Evolutionary conservation across 2,329 filamentous ascomycete species (phyloP), one percentile per base, ranked within the genome.

Genomic region (Trichothecium roseum): DNA sequence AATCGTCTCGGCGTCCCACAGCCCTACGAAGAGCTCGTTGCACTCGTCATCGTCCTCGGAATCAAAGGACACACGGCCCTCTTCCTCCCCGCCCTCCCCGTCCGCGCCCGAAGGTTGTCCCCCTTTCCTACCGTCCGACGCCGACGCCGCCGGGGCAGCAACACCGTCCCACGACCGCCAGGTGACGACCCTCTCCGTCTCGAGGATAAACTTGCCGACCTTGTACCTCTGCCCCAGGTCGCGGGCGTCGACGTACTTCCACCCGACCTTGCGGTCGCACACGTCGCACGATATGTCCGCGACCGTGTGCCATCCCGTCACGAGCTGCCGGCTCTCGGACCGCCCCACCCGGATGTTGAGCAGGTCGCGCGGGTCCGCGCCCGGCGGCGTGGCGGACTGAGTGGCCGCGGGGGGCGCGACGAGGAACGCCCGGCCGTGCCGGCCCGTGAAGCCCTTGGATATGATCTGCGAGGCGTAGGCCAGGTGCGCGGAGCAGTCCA

Each of bases 241-340:
- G 40, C 65, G 66, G 2, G 77, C 76, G 50, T 78, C 72, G 30
- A 81, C 64, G 47, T 82, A 82, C 53, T 81, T 81, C 78, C 78
- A 82, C 14, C 78, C 78, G 8, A 82, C 50, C 45, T 72, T 72
- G 35, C 59, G 60, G 18, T 59, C 56, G 53, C 78, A 82, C 18
- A 68, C 58, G 8, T 51, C 51, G 48, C 78, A 82, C 32, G 53
- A 62, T 33, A 81, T 76, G 54, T 81, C 77, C 4, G 76, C 72
- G 6, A 82, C 76, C 5, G 73, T 64, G 53, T 81, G 78, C 48
- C 65, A 62, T 3, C 78, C 78, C 2, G 78, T 81, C 10, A 72
- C 68, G 5, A 82, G 63, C 43, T 72, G 65, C 18, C 78, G 61
- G 37, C 63, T 67, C 50, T 77, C 74, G 5, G 62, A 56, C 30